These are phyloP conservation scores for Stephanodiscus minutulus DNA, from an alignment of 108 stramenopile species.

Conservation along the genomic window DNA sequence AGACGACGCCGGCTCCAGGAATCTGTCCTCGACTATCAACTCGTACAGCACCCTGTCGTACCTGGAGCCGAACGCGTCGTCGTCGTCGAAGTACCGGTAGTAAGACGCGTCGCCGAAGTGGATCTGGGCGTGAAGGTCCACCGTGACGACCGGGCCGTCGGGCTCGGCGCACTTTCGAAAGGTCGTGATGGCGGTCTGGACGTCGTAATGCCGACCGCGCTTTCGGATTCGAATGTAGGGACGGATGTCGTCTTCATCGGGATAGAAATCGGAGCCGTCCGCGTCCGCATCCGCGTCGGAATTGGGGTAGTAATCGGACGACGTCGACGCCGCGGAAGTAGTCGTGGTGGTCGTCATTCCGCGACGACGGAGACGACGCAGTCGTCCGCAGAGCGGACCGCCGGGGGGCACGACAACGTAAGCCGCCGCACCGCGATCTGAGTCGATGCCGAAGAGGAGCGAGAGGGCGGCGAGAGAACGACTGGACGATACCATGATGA, in stretches of 20 bases:
- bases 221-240: conserved; percentile 49
- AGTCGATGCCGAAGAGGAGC: background rate
- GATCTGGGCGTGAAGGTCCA: conserved; percentile 78
- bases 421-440: no score
- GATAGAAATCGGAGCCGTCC: no score
- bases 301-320: background rate
- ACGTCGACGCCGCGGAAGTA: background rate
- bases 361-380: no score
- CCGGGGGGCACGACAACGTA: no score
- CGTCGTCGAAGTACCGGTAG: conserved; percentile 65
- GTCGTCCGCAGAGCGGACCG: no score
- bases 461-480: background rate
- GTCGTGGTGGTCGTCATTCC: no score
- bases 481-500: background rate
- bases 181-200: conserved; percentile 76
- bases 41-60: conserved; percentile 72
- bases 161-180: conserved; percentile 36
- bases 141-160: conserved; percentile 4
- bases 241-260: background rate
- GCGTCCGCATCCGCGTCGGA: background rate
- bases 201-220: conserved; percentile 36
- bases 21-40: conserved; percentile 62
- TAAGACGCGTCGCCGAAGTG: conserved; percentile 72
- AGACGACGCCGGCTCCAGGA: conserved; percentile 29
- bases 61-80: conserved; percentile 33